Evolutionary conservation across 306 rosid genomes (phyloP).

Genomic region (Acmispon strigosus): DNA sequence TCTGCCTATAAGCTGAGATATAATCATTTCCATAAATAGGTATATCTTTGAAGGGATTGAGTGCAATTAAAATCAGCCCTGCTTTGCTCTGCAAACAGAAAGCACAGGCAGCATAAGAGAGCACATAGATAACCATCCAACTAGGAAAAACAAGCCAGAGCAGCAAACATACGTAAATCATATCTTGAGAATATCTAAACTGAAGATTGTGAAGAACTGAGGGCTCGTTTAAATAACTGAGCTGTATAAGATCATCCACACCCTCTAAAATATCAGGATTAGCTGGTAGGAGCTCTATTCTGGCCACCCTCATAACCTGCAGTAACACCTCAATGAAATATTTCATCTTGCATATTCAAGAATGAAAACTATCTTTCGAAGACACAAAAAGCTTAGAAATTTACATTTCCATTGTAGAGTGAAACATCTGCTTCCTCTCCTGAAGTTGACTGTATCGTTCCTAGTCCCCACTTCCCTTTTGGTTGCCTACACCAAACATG

Average conservation of each 20-base stretch:
- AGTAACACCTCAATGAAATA: slow-evolving; percentile 23
- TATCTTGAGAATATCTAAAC: slow-evolving; percentile 66
- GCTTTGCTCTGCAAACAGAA: slow-evolving; percentile 75
- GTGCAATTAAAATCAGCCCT: slow-evolving; percentile 77
- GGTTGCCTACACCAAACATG: slow-evolving; percentile 83
- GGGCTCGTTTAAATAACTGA: slow-evolving; percentile 89
- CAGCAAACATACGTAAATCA: slow-evolving; percentile 66
- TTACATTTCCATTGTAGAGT: slow-evolving; percentile 66
- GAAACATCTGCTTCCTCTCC: slow-evolving; percentile 68
- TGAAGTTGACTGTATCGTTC: slow-evolving; percentile 67
- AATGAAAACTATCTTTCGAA: slow-evolving; percentile 1
- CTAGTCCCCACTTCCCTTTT: slow-evolving; percentile 67
- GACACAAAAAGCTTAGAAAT: slow-evolving; percentile 17
- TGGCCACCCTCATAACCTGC: slow-evolving; percentile 60
- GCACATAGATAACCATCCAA: slow-evolving; percentile 9
- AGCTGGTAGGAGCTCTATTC: slow-evolving; percentile 68
- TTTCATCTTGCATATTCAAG: slow-evolving; percentile 14
- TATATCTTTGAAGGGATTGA: slow-evolving; percentile 82
- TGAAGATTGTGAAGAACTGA: slow-evolving; percentile 77
- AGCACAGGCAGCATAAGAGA: slow-evolving; percentile 24
- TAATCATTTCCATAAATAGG: slow-evolving; percentile 60
- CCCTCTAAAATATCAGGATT: slow-evolving; percentile 87
- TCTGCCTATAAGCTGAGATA: slow-evolving; percentile 55
- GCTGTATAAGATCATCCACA: slow-evolving; percentile 88
- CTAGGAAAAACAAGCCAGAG: slow-evolving; percentile 13